Evolutionary conservation across 306 rosid genomes (phyloP).

Genomic region (Cajanus cajan): DNA sequence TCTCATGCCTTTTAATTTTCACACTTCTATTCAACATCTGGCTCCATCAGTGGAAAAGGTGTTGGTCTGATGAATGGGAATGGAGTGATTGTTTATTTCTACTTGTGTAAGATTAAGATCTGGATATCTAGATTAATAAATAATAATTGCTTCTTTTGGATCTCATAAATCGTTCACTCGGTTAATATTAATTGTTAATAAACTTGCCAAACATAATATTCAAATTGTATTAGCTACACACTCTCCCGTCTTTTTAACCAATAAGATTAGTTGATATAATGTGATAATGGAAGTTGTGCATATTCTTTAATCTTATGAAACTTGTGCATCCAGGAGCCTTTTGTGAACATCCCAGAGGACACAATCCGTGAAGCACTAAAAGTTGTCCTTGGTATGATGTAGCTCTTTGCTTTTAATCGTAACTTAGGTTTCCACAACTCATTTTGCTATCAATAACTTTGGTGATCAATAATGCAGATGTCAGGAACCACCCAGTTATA

Average conservation of each 20-base stretch:
- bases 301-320: background rate
- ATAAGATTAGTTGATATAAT: background rate
- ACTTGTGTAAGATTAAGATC: background rate
- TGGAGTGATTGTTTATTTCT: background rate
- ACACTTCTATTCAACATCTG: background rate
- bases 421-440: background rate
- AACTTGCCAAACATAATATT: background rate
- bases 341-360: conserved; percentile 89
- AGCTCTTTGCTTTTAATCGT: background rate
- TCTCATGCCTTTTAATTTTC: background rate
- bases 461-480: conserved; percentile 54
- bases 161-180: background rate
- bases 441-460: conserved; percentile 20
- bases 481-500: conserved; percentile 87
- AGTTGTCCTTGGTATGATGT: conserved; percentile 78
- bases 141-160: background rate
- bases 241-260: background rate
- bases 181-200: background rate
- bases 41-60: background rate
- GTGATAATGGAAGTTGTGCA: background rate
- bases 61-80: conserved; percentile 1
- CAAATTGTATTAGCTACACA: background rate
- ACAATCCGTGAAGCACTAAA: conserved; percentile 87
- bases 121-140: background rate
- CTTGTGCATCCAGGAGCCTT: conserved; percentile 76